Evolutionary conservation across 192 early-diverging fungal species (phyloP), one percentile per base, ranked within the genome.

Genomic region (Phlyctochytrium bullatum): DNA sequence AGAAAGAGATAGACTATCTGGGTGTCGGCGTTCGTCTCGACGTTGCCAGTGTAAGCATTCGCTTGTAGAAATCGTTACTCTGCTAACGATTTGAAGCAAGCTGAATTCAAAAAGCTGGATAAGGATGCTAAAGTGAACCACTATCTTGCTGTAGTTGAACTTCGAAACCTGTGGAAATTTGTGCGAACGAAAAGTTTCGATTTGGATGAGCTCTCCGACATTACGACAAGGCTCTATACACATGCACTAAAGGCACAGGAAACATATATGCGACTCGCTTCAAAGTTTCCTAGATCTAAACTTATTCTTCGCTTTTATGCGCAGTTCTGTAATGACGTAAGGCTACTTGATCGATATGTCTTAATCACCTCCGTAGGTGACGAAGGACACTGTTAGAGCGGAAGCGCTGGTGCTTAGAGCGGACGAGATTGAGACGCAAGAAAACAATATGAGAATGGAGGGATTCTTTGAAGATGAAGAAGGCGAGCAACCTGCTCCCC

Each of bases 111-210:
- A 34, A 66, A 66, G 32, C 50, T 52, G 28, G 64, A 66, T 32
- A 24, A 24, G 52, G 64, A 66, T 52, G 64, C 64, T 14, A 66
- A 66, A 56, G 25, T 66, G 2, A 54, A 66, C 33, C 64, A 66
- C 33, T 66, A 57, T 32, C 27, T 66, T 3, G 33, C 29, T 2
- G 23, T 66, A 2, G 51, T 54, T 35, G 64, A 66, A 24, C 29
- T 34, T 28, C 50, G 64, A 29, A 56, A 24, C 52, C 52, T 66
- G 64, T 66, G 64, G 64, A 52, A 66, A 57, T 32, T 66, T 40
- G 50, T 56, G 4, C 28, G 34, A 10, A 14, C 29, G 16, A 56
- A 66, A 20, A 57, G 33, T 27, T 66, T 33, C 27, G 20, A 27
- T 14, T 12, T 66, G 64, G 64, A 66, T 17, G 64, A 66, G 29